Conservation (phyloP, 768 basidiomycete genomes). For the Lactarius sanguifluus region DNA sequence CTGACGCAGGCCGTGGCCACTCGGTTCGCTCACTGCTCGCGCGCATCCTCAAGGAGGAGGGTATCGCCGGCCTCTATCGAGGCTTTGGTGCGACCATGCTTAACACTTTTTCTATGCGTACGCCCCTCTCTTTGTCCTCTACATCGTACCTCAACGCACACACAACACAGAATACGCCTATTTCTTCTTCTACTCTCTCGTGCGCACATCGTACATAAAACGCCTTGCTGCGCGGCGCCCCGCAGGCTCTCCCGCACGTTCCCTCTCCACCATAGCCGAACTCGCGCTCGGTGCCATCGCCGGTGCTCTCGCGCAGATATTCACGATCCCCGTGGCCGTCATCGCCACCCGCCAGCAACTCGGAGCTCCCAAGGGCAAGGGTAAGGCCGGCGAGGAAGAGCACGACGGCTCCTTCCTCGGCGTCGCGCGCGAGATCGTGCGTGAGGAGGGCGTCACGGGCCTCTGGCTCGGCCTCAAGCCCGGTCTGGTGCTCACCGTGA, state of each 20-base stretch:
- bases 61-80: slow-evolving; percentile 78
- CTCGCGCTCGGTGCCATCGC: slow-evolving; percentile 87
- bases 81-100: slow-evolving; percentile 97
- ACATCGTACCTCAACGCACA: background rate
- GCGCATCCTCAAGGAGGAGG: slow-evolving; percentile 76
- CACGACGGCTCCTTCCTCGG: slow-evolving; percentile 71
- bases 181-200: slow-evolving; percentile 97
- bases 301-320: slow-evolving; percentile 93
- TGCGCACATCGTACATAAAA: slow-evolving; percentile 79
- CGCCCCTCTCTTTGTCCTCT: slow-evolving; percentile 37
- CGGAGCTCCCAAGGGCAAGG: slow-evolving; percentile 44
- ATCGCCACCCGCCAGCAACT: slow-evolving; percentile 98
- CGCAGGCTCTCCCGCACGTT: slow-evolving; percentile 56
- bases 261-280: slow-evolving; percentile 75
- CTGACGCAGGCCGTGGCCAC: slow-evolving; percentile 56
- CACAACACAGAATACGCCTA: slow-evolving; percentile 84
- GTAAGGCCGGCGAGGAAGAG: slow-evolving; percentile 33
- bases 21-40: slow-evolving; percentile 66
- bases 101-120: slow-evolving; percentile 97
- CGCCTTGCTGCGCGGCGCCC: slow-evolving; percentile 61
- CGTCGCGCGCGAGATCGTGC: slow-evolving; percentile 83
- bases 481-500: slow-evolving; percentile 90
- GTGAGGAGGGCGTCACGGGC: slow-evolving; percentile 83
- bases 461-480: slow-evolving; percentile 94
- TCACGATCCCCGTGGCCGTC: slow-evolving; percentile 96